Evolutionary conservation across 1,284 basidiomycete genomes (phyloP), one percentile per base, ranked within the genome.

Genomic region (Entoloma clypeatum): DNA sequence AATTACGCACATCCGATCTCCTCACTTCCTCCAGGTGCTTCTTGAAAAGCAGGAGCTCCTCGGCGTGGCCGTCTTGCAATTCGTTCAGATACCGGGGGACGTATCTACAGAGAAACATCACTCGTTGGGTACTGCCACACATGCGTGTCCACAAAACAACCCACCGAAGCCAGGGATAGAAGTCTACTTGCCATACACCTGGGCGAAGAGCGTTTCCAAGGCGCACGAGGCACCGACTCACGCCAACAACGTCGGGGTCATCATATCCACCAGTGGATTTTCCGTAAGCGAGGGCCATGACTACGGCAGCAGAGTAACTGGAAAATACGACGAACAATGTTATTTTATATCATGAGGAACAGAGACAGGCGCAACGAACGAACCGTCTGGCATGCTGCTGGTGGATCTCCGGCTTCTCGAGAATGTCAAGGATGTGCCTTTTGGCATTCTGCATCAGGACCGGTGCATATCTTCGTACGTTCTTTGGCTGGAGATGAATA

Each of bases 211-310:
- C 68, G 7, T 59, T 54, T 3, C 74, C 71, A 7, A 85, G 61
- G 11, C 75, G 65, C 2, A 62, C 60, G 6, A 77, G 57, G 24
- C 66, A 68, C 9, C 67, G 62, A 36, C 72, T 75, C 27, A 85
- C 71, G 13, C 69, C 66, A 11, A 60, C 45, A 2, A 86, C 70
- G 24, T 81, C 77, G 0, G 73, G 74, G 49, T 84, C 81, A 3
- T 74, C 63, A 44, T 71, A 75, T 0, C 60, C 67, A 27, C 71
- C 72, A 38, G 73, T 54, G 46, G 68, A 62, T 44, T 78, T 79
- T 0, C 81, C 83, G 47, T 86, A 86, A 5, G 81, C 76, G 33
- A 86, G 66, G 2, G 74, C 69, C 60, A 86, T 69, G 2, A 83
- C 79, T 0, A 84, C 71, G 0, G 74, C 75, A 0, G 80, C 75